Conservation (phyloP, 1,284 basidiomycete genomes). For the Coniferiporia weirii region DNA sequence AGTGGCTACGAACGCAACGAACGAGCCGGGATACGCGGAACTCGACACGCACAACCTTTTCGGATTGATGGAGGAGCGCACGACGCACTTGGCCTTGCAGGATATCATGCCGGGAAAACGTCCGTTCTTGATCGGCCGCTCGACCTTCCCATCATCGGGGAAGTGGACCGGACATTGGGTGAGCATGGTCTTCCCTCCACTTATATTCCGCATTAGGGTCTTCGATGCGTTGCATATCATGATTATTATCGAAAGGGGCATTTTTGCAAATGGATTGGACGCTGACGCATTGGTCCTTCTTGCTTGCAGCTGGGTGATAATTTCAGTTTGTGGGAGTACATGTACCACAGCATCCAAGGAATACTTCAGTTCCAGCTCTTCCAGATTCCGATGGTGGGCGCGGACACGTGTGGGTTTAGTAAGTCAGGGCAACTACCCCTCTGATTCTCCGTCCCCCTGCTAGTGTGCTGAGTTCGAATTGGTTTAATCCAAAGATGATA, state of each 20-base stretch:
- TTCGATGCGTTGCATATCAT: background rate
- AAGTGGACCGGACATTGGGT: constrained; percentile 45
- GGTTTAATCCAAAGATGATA: constrained; percentile 39
- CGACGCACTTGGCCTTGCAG: constrained; percentile 52
- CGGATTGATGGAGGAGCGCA: constrained; percentile 59
- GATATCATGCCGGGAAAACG: constrained; percentile 47
- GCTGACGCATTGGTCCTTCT: background rate
- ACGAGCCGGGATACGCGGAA: constrained; percentile 46
- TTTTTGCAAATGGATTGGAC: background rate
- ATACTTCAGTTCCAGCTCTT: constrained; percentile 73
- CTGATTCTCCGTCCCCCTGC: too few species aligned
- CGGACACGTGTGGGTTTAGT: constrained; percentile 66
- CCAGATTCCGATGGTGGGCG: constrained; percentile 73
- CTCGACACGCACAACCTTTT: constrained; percentile 63
- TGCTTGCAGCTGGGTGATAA: constrained; percentile 61
- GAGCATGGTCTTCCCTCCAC: constrained; percentile 4
- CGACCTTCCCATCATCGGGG: constrained; percentile 62
- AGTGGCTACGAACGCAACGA: constrained; percentile 58
- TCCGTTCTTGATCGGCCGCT: constrained; percentile 62
- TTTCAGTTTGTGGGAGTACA: constrained; percentile 60
- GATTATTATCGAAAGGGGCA: background rate
- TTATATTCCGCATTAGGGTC: background rate
- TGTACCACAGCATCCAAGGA: constrained; percentile 56
- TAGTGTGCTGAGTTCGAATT: too few species aligned
- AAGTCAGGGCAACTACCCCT: constrained; percentile 18